phyloP scores from a whole-genome alignment of 1,284 basidiomycete genomes.

The Vanrija sp. region DNA sequence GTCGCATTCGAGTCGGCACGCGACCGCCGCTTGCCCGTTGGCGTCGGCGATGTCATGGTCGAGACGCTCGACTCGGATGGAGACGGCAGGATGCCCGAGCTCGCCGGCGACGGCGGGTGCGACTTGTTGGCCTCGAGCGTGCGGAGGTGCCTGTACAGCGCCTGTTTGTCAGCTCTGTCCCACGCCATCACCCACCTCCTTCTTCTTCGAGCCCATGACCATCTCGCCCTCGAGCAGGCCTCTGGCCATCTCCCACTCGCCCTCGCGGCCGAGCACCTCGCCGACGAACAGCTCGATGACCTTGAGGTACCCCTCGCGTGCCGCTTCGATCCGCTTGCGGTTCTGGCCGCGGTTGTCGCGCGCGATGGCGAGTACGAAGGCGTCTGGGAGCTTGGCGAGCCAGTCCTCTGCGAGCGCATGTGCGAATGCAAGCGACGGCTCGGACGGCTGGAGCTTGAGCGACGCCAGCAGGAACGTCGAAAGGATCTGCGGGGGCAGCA shows the following conservation, averaged over 20 bases:
- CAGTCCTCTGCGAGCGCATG: slow-evolving; percentile 36
- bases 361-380: slow-evolving; percentile 28
- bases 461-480: slow-evolving; percentile 41
- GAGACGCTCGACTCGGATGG: slow-evolving; percentile 12
- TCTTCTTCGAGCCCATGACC: slow-evolving; percentile 40
- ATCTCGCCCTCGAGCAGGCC: slow-evolving; percentile 41
- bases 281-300: slow-evolving; percentile 45
- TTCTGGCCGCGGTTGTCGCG: slow-evolving; percentile 8
- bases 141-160: slow-evolving; percentile 37
- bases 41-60: not conserved
- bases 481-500: slow-evolving; percentile 36
- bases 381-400: slow-evolving; percentile 32
- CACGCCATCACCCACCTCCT: slow-evolving; percentile 31
- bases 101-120: slow-evolving; percentile 18
- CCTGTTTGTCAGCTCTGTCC: slow-evolving; percentile 14
- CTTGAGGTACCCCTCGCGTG: slow-evolving; percentile 42
- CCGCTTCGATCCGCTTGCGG: slow-evolving; percentile 29
- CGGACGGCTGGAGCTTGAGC: slow-evolving; percentile 32
- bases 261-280: slow-evolving; percentile 40
- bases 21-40: not conserved
- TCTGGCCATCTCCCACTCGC: slow-evolving; percentile 46
- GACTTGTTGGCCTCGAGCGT: slow-evolving; percentile 18
- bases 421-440: slow-evolving; percentile 27
- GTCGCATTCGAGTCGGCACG: slow-evolving; percentile 1
- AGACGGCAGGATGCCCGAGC: slow-evolving; percentile 22